Evolutionary conservation across 495 filamentous ascomycete species (phyloP), one percentile per base, ranked within the genome.

Genomic region (Neurospora sp.): DNA sequence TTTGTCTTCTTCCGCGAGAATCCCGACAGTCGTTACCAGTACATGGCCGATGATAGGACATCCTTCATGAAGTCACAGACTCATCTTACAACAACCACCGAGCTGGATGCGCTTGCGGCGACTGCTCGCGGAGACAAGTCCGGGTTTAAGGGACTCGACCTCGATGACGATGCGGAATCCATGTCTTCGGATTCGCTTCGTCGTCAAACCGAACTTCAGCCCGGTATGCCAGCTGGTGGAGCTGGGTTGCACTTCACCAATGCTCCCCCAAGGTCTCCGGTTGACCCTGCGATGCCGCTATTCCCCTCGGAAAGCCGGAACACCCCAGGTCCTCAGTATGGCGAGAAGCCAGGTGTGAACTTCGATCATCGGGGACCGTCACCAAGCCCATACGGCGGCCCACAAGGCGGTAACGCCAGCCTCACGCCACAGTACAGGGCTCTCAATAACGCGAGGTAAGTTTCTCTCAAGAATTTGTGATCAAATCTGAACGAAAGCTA

Each of bases 21-120:
- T 82, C 96, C 96, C 37, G 96, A 99, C 79, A 91, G 90, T 40
- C 92, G 96, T 47, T 99, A 98, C 82, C 93, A 97, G 82, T 94
- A 93, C 72, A 98, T 99, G 94, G 90, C 91, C 53, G 96, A 98
- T 79, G 96, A 98, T 83, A 90, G 96, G 71, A 93, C 92, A 71
- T 98, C 94, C 10, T 98, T 98, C 85, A 98, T 98, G 90, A 99
- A 99, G 85, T 98, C 94, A 4, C 92, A 96, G 77, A 92, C 93
- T 18, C 89, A 94, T 77, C 86, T 98, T 71, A 94, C 89, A 18
- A 81, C 83, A n/a, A 88, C 87, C 35, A 97, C 96, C 6, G 96
- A 99, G 79, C 86, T 99, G 73, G 96, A 98, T 82, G 96, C 96
- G 14, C 86, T 99, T 40, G 96, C 93, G 71, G 94, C 92, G 37